Evolutionary conservation across 2,329 filamentous ascomycete species (phyloP), one percentile per base, ranked within the genome.

Genomic region (Massarina eburnea): DNA sequence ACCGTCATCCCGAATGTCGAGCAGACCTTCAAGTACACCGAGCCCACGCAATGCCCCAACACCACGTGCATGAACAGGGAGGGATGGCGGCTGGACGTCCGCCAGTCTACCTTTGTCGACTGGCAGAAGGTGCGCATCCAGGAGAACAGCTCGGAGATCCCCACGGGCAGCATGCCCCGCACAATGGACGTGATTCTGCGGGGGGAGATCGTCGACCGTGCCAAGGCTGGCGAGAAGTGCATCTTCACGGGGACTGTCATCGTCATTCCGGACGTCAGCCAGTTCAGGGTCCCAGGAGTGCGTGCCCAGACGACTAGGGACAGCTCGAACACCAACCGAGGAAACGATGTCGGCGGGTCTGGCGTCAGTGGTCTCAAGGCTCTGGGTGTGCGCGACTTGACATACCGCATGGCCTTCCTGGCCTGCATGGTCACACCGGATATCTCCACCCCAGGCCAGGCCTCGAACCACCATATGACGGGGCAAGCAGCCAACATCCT

Each of bases 111-210:
- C 0, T 99, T 99, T 67, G 88, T 99, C 51, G 94, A 99, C 73
- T 99, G 94, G 94, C 94, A 99, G 68, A 97, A 97, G 70, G 91
- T 97, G 19, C 88, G 95, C 52, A 90, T 97, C 51, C 94, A 99
- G 72, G 94, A 99, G 72, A 99, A 97, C 75, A 96, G 91, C 57
- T 92, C 92, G 3, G 94, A 99, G 68, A 99, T 99, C 29, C 94
- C 94, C 0, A 99, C 94, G 0, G 94, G 94, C 43, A 96, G 91
- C 73, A 99, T 99, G 94, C 94, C 94, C 19, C 83, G 94, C 48
- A 99, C 94, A 2, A 94, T 99, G 83, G 94, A 99, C 63, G 88
- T 99, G 33, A 96, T 99, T 57, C 73, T 99, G 26, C 86, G 94
- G 49, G 94, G 94, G 63, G 94, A 99, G 70, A 96, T 99, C 76